These are phyloP conservation scores for Suhomyces yuchorum DNA, from an alignment of 1,139 yeast genomes.

Conservation along the genomic window DNA sequence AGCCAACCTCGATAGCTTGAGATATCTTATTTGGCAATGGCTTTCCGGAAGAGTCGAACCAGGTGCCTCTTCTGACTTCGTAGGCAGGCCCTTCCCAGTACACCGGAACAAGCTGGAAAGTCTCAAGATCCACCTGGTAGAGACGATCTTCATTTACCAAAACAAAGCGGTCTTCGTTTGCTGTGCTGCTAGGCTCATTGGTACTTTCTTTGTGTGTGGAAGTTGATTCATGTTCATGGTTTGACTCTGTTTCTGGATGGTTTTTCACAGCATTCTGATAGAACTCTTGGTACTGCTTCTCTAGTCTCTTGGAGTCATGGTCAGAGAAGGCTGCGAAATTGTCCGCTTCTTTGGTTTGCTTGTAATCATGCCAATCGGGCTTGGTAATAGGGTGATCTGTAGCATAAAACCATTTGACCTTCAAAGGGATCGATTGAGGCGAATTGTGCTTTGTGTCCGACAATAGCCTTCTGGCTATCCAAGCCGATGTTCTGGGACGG, in stretches of 20 bases:
- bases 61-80: slow-evolving; percentile 80
- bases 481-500: neutral
- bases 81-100: slow-evolving; percentile 91
- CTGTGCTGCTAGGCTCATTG: neutral
- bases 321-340: slow-evolving; percentile 72
- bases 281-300: slow-evolving; percentile 41
- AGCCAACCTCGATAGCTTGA: slow-evolving; percentile 60
- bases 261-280: neutral
- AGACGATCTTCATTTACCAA: slow-evolving; percentile 78
- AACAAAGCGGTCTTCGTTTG: neutral
- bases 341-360: slow-evolving; percentile 49
- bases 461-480: neutral
- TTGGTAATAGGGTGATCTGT: slow-evolving; percentile 72
- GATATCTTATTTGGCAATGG: slow-evolving; percentile 62
- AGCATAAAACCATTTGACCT: slow-evolving; percentile 73
- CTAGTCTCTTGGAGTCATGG: slow-evolving; percentile 64
- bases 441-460: neutral
- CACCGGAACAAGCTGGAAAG: slow-evolving; percentile 61
- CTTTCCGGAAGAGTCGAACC: slow-evolving; percentile 68
- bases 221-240: no score
- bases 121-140: slow-evolving; percentile 65
- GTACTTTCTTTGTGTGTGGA: neutral
- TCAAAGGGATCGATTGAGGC: neutral
- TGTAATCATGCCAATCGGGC: slow-evolving; percentile 60
- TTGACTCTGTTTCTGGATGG: neutral